Conservation (phyloP, 768 basidiomycete genomes). For the Dacryopinax primogenitus region DNA sequence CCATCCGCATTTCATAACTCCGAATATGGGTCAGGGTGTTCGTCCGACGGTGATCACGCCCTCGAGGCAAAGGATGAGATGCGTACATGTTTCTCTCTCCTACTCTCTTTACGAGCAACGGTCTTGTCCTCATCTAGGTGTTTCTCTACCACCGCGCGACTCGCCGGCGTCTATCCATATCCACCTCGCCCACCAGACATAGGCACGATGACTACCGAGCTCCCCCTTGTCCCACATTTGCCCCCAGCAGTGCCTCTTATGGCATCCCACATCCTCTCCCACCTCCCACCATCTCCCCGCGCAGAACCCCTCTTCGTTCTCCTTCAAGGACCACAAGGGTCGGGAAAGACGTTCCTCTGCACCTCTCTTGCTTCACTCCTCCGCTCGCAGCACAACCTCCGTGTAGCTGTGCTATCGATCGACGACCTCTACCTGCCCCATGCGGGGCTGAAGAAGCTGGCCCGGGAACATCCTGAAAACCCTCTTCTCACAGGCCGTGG, state of each 20-base stretch:
- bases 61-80: not conserved
- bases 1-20: not conserved
- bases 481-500: constrained; percentile 68
- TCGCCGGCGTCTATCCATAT: not conserved
- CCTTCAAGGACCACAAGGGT: constrained; percentile 87
- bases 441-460: constrained; percentile 42
- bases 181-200: not conserved
- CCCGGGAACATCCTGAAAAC: constrained; percentile 45
- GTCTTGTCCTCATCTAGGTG: not conserved
- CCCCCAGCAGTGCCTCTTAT: not conserved
- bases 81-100: not conserved
- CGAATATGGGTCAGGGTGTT: not conserved
- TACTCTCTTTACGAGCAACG: not conserved
- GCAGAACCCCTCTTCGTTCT: constrained; percentile 62
- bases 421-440: constrained; percentile 83
- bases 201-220: constrained; percentile 2
- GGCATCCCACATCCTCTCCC: constrained; percentile 2
- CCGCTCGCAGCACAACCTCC: constrained; percentile 37
- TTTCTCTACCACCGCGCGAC: not conserved
- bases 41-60: not conserved
- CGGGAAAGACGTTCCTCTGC: constrained; percentile 78
- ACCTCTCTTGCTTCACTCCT: constrained; percentile 24
- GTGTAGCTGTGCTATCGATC: constrained; percentile 54
- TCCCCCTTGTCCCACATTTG: not conserved
- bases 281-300: not conserved